Evolutionary conservation across 768 basidiomycete genomes (phyloP).

Genomic region (Leccinum subtestaceum): DNA sequence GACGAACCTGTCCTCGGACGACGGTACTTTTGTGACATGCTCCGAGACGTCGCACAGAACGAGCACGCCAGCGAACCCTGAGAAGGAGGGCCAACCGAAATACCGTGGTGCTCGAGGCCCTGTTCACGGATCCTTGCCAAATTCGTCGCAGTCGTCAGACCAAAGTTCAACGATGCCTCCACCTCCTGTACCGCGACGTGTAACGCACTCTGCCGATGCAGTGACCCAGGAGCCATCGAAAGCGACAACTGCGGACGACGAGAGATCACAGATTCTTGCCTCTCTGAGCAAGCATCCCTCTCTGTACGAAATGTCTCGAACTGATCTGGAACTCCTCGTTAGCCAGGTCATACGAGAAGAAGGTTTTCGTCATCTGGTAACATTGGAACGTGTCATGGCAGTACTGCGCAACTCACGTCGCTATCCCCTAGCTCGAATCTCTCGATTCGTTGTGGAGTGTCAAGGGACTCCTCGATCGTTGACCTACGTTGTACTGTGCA

Average conservation of each 20-base stretch:
- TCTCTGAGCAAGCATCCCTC: slow-evolving; percentile 44
- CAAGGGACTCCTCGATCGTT: slow-evolving; percentile 37
- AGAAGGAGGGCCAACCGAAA: background rate
- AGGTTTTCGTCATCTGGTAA: slow-evolving; percentile 73
- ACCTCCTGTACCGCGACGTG: slow-evolving; percentile 27
- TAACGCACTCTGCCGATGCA: slow-evolving; percentile 5
- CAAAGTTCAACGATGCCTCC: slow-evolving; percentile 29
- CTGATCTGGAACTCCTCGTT: slow-evolving; percentile 55
- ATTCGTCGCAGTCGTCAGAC: slow-evolving; percentile 34
- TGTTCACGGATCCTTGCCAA: slow-evolving; percentile 25
- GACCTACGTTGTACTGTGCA: background rate
- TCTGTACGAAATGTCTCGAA: slow-evolving; percentile 52
- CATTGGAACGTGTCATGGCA: slow-evolving; percentile 14
- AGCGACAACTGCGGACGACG: slow-evolving; percentile 3
- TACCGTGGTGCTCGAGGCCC: slow-evolving; percentile 7
- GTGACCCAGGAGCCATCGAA: slow-evolving; percentile 7
- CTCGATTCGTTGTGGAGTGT: slow-evolving; percentile 53
- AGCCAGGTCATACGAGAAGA: slow-evolving; percentile 68
- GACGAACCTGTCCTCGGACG: slow-evolving; percentile 26
- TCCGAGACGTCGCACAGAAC: slow-evolving; percentile 21
- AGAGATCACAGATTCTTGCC: slow-evolving; percentile 29
- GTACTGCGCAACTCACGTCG: slow-evolving; percentile 11
- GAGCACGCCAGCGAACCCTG: slow-evolving; percentile 2
- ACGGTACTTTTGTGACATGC: slow-evolving; percentile 26
- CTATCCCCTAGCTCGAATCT: slow-evolving; percentile 45